Conservation (phyloP, 352 stramenopile species). For the Hyaloperonospora arabidopsidis region DNA sequence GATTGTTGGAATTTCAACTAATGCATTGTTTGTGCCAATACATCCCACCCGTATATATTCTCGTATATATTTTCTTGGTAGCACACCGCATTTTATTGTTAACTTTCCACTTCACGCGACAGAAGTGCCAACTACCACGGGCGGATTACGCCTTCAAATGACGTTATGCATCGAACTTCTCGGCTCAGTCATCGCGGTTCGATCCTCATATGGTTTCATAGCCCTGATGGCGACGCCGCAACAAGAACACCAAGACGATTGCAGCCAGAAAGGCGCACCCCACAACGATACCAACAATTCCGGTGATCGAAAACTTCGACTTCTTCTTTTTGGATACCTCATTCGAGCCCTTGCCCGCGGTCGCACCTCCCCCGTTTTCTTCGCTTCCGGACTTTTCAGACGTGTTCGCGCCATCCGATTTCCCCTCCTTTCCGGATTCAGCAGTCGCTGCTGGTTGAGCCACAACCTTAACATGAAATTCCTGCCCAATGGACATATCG, state of each 20-base stretch:
- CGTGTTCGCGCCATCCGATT: constrained; percentile 21
- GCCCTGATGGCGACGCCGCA: constrained; percentile 31
- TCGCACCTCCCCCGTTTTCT: constrained; percentile 1
- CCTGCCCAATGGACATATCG: constrained; percentile 34
- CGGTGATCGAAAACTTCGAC: constrained; percentile 27
- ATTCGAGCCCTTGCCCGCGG: constrained; percentile 3
- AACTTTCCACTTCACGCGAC: no score
- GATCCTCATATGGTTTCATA: constrained; percentile 45
- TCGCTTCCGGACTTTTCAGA: constrained; percentile 21
- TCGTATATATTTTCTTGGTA: no score
- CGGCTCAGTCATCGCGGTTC: no score
- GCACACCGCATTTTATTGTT: no score
- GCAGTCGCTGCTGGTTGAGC: constrained; percentile 15
- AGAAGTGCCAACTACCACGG: no score
- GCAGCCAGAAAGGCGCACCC: constrained; percentile 35
- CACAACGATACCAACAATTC: constrained; percentile 42
- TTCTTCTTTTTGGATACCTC: constrained; percentile 16
- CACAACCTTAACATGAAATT: constrained; percentile 40
- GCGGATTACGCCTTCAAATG: no score
- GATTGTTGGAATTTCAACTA: no score
- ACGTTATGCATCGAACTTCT: no score
- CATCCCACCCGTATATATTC: no score
- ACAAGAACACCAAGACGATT: constrained; percentile 36
- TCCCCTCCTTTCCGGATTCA: constrained; percentile 19
- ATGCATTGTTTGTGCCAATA: no score